These are phyloP conservation scores for Solanum appendiculatum DNA, from an alignment of 257 asterid species.

Conservation along the genomic window DNA sequence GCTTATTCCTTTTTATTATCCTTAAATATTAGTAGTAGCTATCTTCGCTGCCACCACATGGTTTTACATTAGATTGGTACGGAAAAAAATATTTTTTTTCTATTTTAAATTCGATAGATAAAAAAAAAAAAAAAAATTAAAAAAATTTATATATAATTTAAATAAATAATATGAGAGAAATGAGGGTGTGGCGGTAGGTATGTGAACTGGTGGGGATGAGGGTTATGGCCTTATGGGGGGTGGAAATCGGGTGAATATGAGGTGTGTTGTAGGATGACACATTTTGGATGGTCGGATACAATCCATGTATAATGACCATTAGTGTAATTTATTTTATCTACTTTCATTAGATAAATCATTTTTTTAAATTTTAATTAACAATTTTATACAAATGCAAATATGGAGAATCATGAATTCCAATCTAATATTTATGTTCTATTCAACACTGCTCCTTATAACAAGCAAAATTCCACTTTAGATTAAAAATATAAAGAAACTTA, in stretches of 20 bases:
- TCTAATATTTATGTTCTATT: neutral
- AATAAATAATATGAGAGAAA: no score
- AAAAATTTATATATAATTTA: no score
- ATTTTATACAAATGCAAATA: neutral
- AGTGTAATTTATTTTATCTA: no score
- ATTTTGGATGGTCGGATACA: no score
- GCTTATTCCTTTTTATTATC: neutral
- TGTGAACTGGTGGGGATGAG: no score
- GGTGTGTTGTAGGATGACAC: neutral
- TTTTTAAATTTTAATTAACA: neutral
- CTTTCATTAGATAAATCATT: neutral
- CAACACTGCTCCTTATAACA: neutral
- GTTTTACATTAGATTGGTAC: neutral
- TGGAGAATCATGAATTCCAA: neutral
- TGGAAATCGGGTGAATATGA: neutral
- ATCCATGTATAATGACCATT: no score
- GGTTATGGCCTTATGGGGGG: neutral
- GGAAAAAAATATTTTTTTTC: no score
- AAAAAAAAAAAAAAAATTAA: no score
- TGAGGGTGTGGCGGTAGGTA: neutral
- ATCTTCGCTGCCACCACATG: conserved; percentile 58
- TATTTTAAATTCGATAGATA: no score
- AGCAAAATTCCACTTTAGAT: neutral
- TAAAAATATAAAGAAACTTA: neutral
- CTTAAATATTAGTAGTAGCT: conserved; percentile 5